Evolutionary conservation across 2,329 filamentous ascomycete genomes (phyloP), one percentile per base, ranked within the genome.

Genomic region (Colletotrichum ledebouriae): DNA sequence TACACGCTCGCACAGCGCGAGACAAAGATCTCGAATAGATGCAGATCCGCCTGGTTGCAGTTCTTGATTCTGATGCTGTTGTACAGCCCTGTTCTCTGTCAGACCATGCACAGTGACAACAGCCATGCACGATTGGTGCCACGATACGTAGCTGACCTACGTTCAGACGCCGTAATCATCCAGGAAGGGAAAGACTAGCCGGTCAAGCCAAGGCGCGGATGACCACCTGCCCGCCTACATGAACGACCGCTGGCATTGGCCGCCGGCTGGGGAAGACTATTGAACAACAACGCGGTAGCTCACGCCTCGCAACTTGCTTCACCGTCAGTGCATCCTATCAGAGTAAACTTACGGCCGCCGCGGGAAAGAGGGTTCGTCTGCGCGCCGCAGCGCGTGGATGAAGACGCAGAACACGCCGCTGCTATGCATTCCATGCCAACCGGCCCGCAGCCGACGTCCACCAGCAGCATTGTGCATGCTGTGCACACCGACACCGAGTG

Each of bases 21-120:
- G 59, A 68, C 66, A 61, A 42, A 75, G 73, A 75, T 74, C 72
- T 74, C 68, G 69, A 72, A 72, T 71, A 72, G 69, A 69, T 71
- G 72, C 63, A 73, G 73, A 74, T 74, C 42, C 70, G 67, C 70
- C 55, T 70, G 55, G 53, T 63, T 71, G 63, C 68, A 69, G 50
- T 9, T 57, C 12, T 44, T 68, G 63, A 64, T 52, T 63, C 63
- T 71, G 60, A 69, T 70, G 57, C 68, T 46, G 60, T 70, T 53
- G 60, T 60, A 69, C 63, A 61, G 59, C 62, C 66, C 56, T 50
- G 52, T 46, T 33, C 33, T 49, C 53, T 64, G 65, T 59, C 65
- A 59, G 59, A 64, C 65, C 56, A 64, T 55, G 39, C 41, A 64
- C 59, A 64, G 65, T 68, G 60, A 59, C 53, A 64, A 64, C 52